Base-by-base conservation (phyloP, 192 early-diverging fungal genomes). In the Backusella australiensis region DNA sequence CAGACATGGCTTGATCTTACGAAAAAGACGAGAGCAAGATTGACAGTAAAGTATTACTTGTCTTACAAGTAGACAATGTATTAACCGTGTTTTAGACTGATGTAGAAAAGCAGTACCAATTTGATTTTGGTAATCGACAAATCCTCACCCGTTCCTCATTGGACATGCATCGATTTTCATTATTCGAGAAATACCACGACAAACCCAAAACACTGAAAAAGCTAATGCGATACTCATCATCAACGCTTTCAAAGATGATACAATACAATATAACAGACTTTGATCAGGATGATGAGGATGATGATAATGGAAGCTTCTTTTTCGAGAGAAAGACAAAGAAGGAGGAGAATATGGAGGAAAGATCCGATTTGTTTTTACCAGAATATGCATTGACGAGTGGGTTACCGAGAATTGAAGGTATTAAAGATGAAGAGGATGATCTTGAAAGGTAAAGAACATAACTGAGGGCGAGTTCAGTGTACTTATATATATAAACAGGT, bases 81-180 rank as follows among this genome's bases (percentile, higher is more conserved):
- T 32, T 32, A 32, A 32, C 32, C 32, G 32, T 32, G 2, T 32
- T 32, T 32, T 68, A 81, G 78, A 73, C 75, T 9, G 72, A 77
- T 6, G 70, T 78, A 12, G 83, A 86, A 56, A 81, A 80, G 36
- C 86, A 90, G 46, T 78, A 77, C 34, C 78, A 82, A 21, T 65
- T 83, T 15, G 86, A 81, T n/a, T 88, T 94, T 71, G 80, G 81
- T 36, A 91, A 93, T 5, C 84, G 87, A 17, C 70, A 81, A 4
- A 87, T 86, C n/a, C 35, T 89, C 5, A 74, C 74, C 35, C 83
- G 92, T 68, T 90, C 87, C 1, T 77, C 86, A 4, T 78, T 84
- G n/a, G 89, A 88, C 21, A 94, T 92, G 92, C 82, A 82, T 29
- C 81, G 85, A 32, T 91, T 86, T 14, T 53, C 73, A 15, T 75